phyloP scores from a whole-genome alignment of 352 stramenopile species.

The Phytophthora agathidicida region DNA sequence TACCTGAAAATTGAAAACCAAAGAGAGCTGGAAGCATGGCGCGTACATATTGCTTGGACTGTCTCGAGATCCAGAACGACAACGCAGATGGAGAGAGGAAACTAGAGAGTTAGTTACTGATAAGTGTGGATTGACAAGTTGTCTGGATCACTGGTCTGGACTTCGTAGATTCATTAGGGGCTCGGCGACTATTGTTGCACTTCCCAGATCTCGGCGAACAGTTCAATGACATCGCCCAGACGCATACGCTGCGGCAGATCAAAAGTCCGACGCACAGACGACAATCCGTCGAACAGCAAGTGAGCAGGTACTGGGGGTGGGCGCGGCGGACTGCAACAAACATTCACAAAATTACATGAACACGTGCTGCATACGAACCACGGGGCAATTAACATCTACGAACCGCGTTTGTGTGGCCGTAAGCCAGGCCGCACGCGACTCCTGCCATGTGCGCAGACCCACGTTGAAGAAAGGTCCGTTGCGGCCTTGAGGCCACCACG shows the following conservation, averaged over 20 bases:
- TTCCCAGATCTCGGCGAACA: constrained; percentile 91
- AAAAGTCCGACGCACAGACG: constrained; percentile 86
- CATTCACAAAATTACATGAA: constrained; percentile 13
- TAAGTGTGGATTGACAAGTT: constrained; percentile 44
- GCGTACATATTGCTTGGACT: no score
- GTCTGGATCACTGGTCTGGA: constrained; percentile 21
- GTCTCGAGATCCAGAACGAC: constrained; percentile 5
- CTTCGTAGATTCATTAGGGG: constrained; percentile 22
- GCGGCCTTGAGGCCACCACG: constrained; percentile 87
- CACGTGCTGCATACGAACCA: not conserved
- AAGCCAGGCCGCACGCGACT: constrained; percentile 69
- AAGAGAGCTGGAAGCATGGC: no score
- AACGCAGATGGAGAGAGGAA: constrained; percentile 1
- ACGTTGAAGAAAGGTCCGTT: constrained; percentile 90
- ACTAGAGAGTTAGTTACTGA: constrained; percentile 31
- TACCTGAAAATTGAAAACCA: no score
- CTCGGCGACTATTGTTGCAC: constrained; percentile 71
- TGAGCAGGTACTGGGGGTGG: constrained; percentile 73
- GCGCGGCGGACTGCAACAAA: constrained; percentile 60
- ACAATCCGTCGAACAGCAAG: constrained; percentile 84
- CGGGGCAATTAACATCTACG: constrained; percentile 15
- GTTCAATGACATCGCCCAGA: constrained; percentile 82
- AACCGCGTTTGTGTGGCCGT: constrained; percentile 74
- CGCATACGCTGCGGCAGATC: constrained; percentile 88
- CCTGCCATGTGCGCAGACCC: constrained; percentile 79